These are phyloP conservation scores for Pichia sp. DNA, from an alignment of 1,139 yeast genomes.

Conservation along the genomic window DNA sequence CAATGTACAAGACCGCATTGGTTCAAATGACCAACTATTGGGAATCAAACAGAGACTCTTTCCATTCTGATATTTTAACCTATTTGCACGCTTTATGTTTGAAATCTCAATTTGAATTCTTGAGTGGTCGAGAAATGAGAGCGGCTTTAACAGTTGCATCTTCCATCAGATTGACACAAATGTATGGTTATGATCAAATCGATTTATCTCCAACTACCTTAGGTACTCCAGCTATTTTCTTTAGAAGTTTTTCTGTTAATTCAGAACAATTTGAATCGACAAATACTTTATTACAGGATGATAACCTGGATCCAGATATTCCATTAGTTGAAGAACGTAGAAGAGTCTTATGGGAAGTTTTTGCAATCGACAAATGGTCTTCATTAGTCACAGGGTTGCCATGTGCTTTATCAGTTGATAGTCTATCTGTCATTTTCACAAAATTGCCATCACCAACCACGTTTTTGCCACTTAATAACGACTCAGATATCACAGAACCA, in stretches of 20 bases:
- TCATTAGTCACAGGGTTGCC: conserved; percentile 32
- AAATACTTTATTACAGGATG: conserved; percentile 21
- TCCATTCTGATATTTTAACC: conserved; percentile 23
- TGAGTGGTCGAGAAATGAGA: conserved; percentile 25
- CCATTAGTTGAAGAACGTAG: conserved; percentile 29
- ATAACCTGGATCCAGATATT: conserved; percentile 25
- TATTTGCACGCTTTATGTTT: conserved; percentile 26
- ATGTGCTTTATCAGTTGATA: conserved; percentile 28
- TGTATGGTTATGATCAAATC: conserved; percentile 31
- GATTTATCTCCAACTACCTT: conserved; percentile 26
- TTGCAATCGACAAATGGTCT: conserved; percentile 31
- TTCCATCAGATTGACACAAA: conserved; percentile 30
- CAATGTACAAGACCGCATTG: conserved; percentile 21
- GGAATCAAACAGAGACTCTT: conserved; percentile 19
- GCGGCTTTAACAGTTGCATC: conserved; percentile 28
- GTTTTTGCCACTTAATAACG: conserved; percentile 23
- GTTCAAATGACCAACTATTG: conserved; percentile 21
- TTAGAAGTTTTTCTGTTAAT: conserved; percentile 17
- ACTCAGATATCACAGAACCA: conserved; percentile 3
- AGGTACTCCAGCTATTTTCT: conserved; percentile 21
- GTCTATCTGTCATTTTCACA: conserved; percentile 27
- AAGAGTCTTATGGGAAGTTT: conserved; percentile 31
- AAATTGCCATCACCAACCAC: conserved; percentile 31
- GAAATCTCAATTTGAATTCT: conserved; percentile 28
- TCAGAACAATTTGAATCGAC: conserved; percentile 11